Conservation (phyloP, 2,329 filamentous ascomycete species). For the Beauveria varroae region DNA sequence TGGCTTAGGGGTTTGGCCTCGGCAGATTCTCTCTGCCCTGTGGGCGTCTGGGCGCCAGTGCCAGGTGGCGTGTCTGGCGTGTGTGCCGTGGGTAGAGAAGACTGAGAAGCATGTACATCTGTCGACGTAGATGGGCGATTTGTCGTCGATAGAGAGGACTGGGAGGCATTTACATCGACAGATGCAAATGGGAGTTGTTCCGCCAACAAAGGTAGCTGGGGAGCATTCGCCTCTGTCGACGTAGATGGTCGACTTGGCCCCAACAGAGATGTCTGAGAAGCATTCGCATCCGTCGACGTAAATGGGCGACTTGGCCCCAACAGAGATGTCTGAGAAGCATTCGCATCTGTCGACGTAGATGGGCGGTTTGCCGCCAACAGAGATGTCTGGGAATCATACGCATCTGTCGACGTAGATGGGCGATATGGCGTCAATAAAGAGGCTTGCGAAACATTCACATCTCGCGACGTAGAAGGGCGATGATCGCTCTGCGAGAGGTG, state of each 20-base stretch:
- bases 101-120: background rate
- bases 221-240: no score
- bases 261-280: no score
- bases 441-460: background rate
- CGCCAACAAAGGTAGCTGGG: no score
- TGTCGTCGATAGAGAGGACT: no score
- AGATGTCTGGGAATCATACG: no score
- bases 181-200: no score
- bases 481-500: conserved; percentile 1
- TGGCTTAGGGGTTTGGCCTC: background rate
- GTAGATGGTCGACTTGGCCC: no score
- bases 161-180: no score
- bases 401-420: background rate
- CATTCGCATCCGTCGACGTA: background rate
- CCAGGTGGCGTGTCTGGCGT: background rate
- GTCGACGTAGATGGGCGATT: no score
- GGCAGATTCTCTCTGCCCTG: background rate
- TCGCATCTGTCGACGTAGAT: background rate
- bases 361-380: background rate
- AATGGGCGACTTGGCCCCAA: background rate
- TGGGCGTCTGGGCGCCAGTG: background rate
- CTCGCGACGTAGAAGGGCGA: background rate
- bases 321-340: no score
- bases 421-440: background rate
- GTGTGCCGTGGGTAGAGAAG: background rate